phyloP scores from a whole-genome alignment of 2,329 filamentous ascomycete genomes.

The Fusarium devonianum region DNA sequence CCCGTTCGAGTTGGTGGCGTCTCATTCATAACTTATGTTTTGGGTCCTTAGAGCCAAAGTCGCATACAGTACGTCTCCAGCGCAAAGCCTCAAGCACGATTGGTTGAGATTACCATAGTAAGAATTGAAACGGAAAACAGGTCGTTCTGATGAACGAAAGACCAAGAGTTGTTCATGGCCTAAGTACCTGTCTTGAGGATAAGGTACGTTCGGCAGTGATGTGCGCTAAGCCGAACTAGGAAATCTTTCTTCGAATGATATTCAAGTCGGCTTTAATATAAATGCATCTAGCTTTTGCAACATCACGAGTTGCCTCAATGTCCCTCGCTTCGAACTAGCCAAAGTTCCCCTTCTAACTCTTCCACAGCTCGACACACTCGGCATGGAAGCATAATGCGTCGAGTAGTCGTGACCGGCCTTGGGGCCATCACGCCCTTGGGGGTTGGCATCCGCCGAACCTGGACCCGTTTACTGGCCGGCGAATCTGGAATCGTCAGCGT shows the following conservation, averaged over 20 bases:
- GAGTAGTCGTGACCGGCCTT: conserved; percentile 84
- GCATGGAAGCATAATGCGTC: conserved; percentile 64
- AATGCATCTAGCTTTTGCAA: no score
- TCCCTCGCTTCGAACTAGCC: no score
- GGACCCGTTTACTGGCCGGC: conserved; percentile 80
- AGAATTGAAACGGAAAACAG: no score
- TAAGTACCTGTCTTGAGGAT: conserved; percentile 24
- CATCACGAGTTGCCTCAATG: no score
- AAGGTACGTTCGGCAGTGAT: no score
- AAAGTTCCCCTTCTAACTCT: neutral
- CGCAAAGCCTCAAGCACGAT: no score
- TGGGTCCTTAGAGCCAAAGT: no score
- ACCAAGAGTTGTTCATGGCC: neutral
- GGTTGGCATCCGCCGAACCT: conserved; percentile 78
- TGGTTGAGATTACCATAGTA: no score
- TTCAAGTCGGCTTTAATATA: no score
- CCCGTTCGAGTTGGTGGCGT: conserved; percentile 32
- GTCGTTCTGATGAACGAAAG: no score
- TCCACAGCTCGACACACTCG: neutral
- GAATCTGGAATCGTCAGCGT: conserved; percentile 83
- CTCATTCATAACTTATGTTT: conserved; percentile 18
- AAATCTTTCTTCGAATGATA: conserved; percentile 15
- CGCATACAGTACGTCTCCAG: no score
- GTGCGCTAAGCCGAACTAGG: conserved; percentile 35
- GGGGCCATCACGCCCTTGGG: conserved; percentile 85